Evolutionary conservation across 371 early-diverging fungal genomes (phyloP), one percentile per base, ranked within the genome.

Genomic region (Conidiobolus incongruus): DNA sequence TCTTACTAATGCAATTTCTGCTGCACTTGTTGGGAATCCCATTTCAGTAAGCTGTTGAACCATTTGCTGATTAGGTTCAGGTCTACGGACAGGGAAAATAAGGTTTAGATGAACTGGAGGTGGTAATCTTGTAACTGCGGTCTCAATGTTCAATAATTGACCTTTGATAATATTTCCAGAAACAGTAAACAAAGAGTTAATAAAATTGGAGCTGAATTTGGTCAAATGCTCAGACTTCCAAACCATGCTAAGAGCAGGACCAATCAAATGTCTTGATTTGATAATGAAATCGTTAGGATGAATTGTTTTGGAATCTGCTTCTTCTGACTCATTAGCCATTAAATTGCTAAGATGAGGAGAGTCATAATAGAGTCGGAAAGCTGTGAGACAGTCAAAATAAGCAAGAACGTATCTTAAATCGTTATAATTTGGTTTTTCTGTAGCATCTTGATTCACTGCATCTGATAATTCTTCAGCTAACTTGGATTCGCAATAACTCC

Each of bases 21-120:
- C 85, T 2, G 81, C 77, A 2, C 63, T 57, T n/a, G 79, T 65
- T 4, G 77, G 62, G 56, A 91, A 95, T 0, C 95, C 95, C 88
- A 93, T 88, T 24, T 83, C 80, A 5, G 75, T 60, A 11, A 95
- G 56, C 19, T 72, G 72, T 17, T 73, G 68, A 13, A 93, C 67
- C 37, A 65, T 63, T 7, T 63, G 67, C 24, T 66, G 66, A 53
- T 81, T 75, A 2, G 70, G 61, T 3, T 61, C 68, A 4, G 50
- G 59, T 30, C 37, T 22, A 1, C 60, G 56, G 8, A 58, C 35
- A 26, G 26, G 23, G 44, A 36, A 28, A 38, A 50, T 21, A 50
- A 51, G 11, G 35, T 51, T 48, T 52, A 44, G 56, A 46, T 50
- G 60, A 60, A 15, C 37, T 21, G 37, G 22, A 21, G 10, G 20